Conservation (phyloP, 805 yeast species). For the Citeromyces nyonsensis region DNA sequence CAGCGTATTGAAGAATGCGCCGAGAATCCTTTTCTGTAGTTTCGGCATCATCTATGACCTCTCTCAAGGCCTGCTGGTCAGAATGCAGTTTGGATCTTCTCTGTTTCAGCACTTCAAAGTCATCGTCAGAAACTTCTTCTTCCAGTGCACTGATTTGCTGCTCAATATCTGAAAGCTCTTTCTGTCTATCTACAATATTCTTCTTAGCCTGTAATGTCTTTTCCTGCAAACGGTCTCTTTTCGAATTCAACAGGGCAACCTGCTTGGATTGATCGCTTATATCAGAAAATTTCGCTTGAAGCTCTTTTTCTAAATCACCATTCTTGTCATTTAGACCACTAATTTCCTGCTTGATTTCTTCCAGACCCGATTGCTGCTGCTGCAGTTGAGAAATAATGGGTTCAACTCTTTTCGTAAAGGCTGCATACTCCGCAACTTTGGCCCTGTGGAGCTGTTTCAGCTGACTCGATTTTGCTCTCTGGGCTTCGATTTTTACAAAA, state of each 20-base stretch:
- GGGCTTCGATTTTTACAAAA: constrained; percentile 14
- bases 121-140: constrained; percentile 4
- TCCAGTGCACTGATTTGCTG: constrained; percentile 1
- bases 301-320: constrained; percentile 8
- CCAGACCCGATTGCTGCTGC: not conserved
- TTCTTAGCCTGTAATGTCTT: constrained; percentile 20
- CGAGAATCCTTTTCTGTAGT: not conserved
- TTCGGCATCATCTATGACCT: not conserved
- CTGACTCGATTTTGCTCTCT: constrained; percentile 13
- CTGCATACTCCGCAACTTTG: constrained; percentile 8
- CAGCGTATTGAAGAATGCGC: not conserved
- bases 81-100: not conserved
- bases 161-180: constrained; percentile 5
- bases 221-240: constrained; percentile 15
- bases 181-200: constrained; percentile 13
- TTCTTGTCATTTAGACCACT: not conserved
- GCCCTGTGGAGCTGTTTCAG: constrained; percentile 26
- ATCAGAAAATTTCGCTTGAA: constrained; percentile 6
- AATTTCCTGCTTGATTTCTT: not conserved
- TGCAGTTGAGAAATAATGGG: constrained; percentile 4
- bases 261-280: too few species aligned
- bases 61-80: not conserved
- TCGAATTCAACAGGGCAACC: constrained; percentile 10
- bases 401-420: constrained; percentile 9
- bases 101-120: constrained; percentile 10